Base-by-base conservation (phyloP, 2,329 filamentous ascomycete species). In the Paecilomyces sp. region DNA sequence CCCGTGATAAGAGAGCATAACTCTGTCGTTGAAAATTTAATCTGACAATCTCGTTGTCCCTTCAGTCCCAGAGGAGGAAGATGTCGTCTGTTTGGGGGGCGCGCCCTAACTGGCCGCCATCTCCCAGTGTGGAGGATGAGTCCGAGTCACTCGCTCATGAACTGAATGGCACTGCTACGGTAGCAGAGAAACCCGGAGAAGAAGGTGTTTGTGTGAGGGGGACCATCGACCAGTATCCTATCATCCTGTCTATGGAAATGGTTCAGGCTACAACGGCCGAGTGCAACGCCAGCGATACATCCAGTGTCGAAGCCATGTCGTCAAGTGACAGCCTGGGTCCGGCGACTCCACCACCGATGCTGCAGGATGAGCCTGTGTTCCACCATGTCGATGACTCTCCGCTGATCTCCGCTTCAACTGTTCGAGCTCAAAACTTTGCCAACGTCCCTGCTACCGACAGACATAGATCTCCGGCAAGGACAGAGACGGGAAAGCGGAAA, bases 91-190 rank as follows among this genome's bases (percentile, higher is more conserved):
- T 63, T 36, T 60, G 63, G 63, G 62, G 66, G 60, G 65, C 68
- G 58, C 67, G 69, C 61, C 65, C 68, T 52, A 69, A 65, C 55
- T 76, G 72, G 73, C 77, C 78, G 34, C 78, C 78, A 22, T 71
- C 71, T 58, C 77, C 78, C 28, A 74, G 64, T 56, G 78, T 78
- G 57, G 78, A 80, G 63, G 77, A 79, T 60, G 77, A 79, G 64
- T 62, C 66, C n/a, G 66, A 69, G 34, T 74, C 77, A 31, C 69
- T 80, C 28, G 70, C 75, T 18, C 73, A 73, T 62, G 77, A 80
- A 64, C 57, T 76, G 12, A 60, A 71, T 30, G 73, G 72, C 55
- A 62, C 68, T 31, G 67, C 69, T 57, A 65, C 68, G 53, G 61
- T 69, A 31, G 65, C 67, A 58, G 70, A 71, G 58, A 69, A 69